Conservation (phyloP, 352 stramenopile genomes). For the Blastocystis sp. region DNA sequence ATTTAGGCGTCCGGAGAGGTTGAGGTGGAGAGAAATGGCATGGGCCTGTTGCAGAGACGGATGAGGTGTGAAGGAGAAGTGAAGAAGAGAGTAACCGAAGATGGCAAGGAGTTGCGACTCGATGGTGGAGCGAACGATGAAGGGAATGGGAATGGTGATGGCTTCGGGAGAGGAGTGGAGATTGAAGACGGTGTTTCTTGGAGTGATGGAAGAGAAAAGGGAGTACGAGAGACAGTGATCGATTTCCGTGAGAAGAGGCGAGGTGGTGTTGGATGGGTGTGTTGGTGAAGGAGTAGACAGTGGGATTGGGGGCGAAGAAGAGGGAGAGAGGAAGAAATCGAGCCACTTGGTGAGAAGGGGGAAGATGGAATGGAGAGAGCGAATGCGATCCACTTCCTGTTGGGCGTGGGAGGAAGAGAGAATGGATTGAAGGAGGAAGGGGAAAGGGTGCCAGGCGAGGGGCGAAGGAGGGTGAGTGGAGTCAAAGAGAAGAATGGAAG, state of each 20-base stretch:
- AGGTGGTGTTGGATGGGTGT: background rate
- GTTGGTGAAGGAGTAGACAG: background rate
- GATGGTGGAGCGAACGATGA: background rate
- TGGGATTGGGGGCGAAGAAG: background rate
- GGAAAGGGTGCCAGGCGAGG: no score
- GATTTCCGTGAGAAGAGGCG: background rate
- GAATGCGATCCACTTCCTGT: no score
- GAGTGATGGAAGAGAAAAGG: background rate
- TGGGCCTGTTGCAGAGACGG: background rate
- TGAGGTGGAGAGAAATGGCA: slow-evolving; percentile 1
- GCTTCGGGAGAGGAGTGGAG: slow-evolving; percentile 21
- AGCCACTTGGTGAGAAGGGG: no score
- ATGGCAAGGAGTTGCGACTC: slow-evolving; percentile 16
- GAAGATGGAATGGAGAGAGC: no score
- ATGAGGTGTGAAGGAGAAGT: background rate
- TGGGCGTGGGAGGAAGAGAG: no score
- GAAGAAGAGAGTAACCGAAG: background rate
- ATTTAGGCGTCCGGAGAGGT: slow-evolving; percentile 45
- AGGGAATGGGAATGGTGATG: slow-evolving; percentile 5
- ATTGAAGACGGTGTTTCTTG: slow-evolving; percentile 11
- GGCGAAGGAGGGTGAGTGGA: no score
- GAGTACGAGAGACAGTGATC: slow-evolving; percentile 1
- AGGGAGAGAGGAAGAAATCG: background rate
- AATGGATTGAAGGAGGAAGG: no score
- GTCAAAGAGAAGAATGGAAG: no score